A percentile compares a stretch with the other conserved stretches of the same genome.
phyloP scores from a whole-genome alignment of 1,139 yeast genomes.

The Zhuliangozyma parablackwelliae region DNA sequence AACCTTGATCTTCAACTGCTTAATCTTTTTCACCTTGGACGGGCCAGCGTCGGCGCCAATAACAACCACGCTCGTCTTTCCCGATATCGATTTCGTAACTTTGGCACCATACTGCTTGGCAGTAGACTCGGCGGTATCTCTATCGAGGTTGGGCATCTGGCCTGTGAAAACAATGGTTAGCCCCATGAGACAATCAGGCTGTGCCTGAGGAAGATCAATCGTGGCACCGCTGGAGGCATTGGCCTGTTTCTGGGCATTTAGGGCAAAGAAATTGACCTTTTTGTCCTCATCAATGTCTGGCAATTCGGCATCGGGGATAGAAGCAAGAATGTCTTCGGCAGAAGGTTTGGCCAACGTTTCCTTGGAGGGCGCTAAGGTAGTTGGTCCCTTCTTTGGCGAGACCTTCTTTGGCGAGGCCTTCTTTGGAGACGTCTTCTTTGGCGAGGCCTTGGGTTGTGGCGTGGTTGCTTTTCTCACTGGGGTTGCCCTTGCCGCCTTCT shows the following conservation, averaged over 20 bases:
- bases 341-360: background rate
- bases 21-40: slow-evolving; percentile 80
- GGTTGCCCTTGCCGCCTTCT: slow-evolving; percentile 1
- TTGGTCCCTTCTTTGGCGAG: background rate
- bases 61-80: slow-evolving; percentile 84
- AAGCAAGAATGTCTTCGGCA: slow-evolving; percentile 41
- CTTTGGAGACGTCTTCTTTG: background rate
- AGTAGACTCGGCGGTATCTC: slow-evolving; percentile 69
- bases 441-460: background rate
- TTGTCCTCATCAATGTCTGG: slow-evolving; percentile 52
- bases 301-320: slow-evolving; percentile 66
- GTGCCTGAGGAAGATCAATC: slow-evolving; percentile 64
- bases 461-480: slow-evolving; percentile 1
- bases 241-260: slow-evolving; percentile 7
- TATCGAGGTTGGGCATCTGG: slow-evolving; percentile 69
- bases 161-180: slow-evolving; percentile 94
- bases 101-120: slow-evolving; percentile 92
- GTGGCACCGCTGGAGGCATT: slow-evolving; percentile 30
- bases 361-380: background rate
- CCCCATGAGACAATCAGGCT: slow-evolving; percentile 80
- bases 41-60: slow-evolving; percentile 98
- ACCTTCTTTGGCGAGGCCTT: slow-evolving; percentile 7
- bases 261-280: slow-evolving; percentile 50
- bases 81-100: slow-evolving; percentile 81
- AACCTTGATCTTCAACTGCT: slow-evolving; percentile 67